Evolutionary conservation across 495 filamentous ascomycete genomes (phyloP).

Genomic region (Penicillium mononematosum): DNA sequence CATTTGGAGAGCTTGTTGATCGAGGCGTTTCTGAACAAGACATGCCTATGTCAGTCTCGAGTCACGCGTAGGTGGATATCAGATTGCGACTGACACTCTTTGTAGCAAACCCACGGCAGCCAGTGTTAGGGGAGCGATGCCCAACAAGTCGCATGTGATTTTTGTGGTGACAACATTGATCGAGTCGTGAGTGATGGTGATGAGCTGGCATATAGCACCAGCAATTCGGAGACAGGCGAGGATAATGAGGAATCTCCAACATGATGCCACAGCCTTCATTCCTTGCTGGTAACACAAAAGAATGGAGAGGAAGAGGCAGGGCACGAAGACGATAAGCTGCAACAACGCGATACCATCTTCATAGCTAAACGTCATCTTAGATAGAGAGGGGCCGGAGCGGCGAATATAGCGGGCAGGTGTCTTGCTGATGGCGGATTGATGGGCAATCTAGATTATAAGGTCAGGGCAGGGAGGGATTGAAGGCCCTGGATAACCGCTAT

Average conservation of each 20-base stretch:
- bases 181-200: conserved; percentile 14
- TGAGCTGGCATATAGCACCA: conserved; percentile 10
- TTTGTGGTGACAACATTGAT: conserved; percentile 7
- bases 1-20: conserved; percentile 9
- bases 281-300: conserved; percentile 11
- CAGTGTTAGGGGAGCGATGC: conserved; percentile 13
- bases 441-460: too few relatives aligned
- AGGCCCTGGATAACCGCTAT: too few relatives aligned
- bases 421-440: too few relatives aligned
- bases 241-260: conserved; percentile 15
- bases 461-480: too few relatives aligned
- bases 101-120: conserved; percentile 11
- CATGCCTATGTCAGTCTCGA: conserved; percentile 10
- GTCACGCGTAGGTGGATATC: neutral
- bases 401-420: too few relatives aligned
- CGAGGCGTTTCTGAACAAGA: conserved; percentile 12
- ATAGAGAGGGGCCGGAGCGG: too few relatives aligned
- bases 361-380: too few relatives aligned
- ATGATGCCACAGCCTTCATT: conserved; percentile 12
- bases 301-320: conserved; percentile 12
- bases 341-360: conserved; percentile 2
- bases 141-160: conserved; percentile 11
- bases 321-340: conserved; percentile 13
- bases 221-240: conserved; percentile 12
- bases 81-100: conserved; percentile 11